These are phyloP conservation scores for Aspergillus neotritici DNA, from an alignment of 2,329 filamentous ascomycete species.

Conservation along the genomic window DNA sequence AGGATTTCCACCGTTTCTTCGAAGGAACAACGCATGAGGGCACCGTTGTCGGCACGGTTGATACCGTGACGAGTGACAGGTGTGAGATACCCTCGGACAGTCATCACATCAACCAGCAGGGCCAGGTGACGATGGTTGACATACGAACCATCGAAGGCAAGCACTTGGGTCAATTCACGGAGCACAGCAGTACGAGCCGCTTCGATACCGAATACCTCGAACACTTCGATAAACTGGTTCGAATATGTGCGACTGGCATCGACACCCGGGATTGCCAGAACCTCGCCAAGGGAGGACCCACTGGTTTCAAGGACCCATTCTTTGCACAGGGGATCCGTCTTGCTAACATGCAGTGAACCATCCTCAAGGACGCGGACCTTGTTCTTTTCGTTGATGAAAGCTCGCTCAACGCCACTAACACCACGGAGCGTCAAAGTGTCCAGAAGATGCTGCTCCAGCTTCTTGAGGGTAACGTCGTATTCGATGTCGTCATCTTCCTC, in stretches of 20 bases:
- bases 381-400: slow-evolving; percentile 81
- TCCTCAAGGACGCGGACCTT: slow-evolving; percentile 62
- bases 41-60: slow-evolving; percentile 95
- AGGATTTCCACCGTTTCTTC: slow-evolving; percentile 99
- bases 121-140: slow-evolving; percentile 98
- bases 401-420: slow-evolving; percentile 79
- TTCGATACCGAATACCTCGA: slow-evolving; percentile 94
- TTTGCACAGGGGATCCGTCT: slow-evolving; percentile 67
- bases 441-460: slow-evolving; percentile 83
- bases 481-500: slow-evolving; percentile 70
- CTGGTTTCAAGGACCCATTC: slow-evolving; percentile 97
- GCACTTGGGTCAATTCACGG: slow-evolving; percentile 80
- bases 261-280: slow-evolving; percentile 81
- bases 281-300: slow-evolving; percentile 77
- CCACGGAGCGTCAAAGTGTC: slow-evolving; percentile 88
- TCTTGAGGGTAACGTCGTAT: slow-evolving; percentile 88
- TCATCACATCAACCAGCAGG: slow-evolving; percentile 96
- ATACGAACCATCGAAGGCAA: slow-evolving; percentile 98
- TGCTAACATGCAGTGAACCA: slow-evolving; percentile 68
- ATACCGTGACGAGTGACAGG: slow-evolving; percentile 98
- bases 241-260: slow-evolving; percentile 81
- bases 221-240: slow-evolving; percentile 92
- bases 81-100: slow-evolving; percentile 85
- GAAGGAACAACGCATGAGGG: slow-evolving; percentile 98
- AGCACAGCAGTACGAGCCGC: slow-evolving; percentile 82